Percentiles rank a stretch among this genome's conserved stretches.
Evolutionary conservation across 2,329 filamentous ascomycete species (phyloP).

Genomic region (Hymenoscyphus occultus): DNA sequence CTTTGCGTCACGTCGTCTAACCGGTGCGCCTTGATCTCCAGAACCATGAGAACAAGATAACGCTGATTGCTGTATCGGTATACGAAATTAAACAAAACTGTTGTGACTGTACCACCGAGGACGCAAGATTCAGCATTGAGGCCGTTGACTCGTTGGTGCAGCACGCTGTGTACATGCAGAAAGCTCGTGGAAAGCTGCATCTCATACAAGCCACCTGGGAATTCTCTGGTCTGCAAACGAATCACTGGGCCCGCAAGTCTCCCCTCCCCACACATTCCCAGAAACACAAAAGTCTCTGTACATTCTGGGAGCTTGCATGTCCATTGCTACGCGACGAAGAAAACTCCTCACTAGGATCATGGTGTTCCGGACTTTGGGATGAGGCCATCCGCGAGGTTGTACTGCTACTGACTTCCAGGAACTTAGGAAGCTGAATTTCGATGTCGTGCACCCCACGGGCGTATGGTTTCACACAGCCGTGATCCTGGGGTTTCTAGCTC

Average conservation of each 20-base stretch:
- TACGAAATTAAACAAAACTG: not conserved
- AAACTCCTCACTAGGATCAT: constrained; percentile 1
- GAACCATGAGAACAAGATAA: constrained; percentile 9
- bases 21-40: not conserved
- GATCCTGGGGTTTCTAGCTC: not conserved
- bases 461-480: not conserved
- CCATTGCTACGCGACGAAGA: constrained; percentile 6
- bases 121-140: constrained; percentile 14
- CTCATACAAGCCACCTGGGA: constrained; percentile 1
- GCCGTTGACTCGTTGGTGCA: constrained; percentile 11
- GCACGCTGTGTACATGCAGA: not conserved
- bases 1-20: not conserved
- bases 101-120: not conserved
- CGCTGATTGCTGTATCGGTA: constrained; percentile 4
- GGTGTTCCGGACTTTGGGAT: constrained; percentile 5
- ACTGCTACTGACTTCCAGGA: not conserved
- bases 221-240: not conserved
- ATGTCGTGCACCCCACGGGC: constrained; percentile 7
- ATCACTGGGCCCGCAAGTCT: constrained; percentile 7
- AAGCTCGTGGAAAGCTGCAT: constrained; percentile 19
- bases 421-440: not conserved
- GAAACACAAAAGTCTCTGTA: not conserved
- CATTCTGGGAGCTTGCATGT: constrained; percentile 8
- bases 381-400: constrained; percentile 1
- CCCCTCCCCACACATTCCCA: constrained; percentile 5